A percentile compares a stretch with the other conserved stretches of the same genome.
phyloP scores from a whole-genome alignment of 352 stramenopile species.

The Pythium brassicae region DNA sequence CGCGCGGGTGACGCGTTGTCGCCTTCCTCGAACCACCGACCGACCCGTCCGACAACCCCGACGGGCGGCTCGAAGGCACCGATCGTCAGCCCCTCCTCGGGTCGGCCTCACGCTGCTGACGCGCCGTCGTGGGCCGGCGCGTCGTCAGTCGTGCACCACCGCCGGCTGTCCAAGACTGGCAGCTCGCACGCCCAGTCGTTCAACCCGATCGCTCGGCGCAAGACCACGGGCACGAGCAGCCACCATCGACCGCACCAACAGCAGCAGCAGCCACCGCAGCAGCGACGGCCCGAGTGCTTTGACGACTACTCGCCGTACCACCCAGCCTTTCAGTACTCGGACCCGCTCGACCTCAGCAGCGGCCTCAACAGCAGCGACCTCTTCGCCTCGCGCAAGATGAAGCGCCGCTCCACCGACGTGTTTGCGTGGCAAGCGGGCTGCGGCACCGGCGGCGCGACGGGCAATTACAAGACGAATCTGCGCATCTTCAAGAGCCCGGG shows the following conservation, averaged over 20 bases:
- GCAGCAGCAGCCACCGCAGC: neutral
- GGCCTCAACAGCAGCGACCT: slow-evolving; percentile 30
- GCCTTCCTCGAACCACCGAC: too few relatives aligned
- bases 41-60: neutral
- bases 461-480: slow-evolving; percentile 44
- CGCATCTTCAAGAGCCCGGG: slow-evolving; percentile 80
- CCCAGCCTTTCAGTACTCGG: slow-evolving; percentile 41
- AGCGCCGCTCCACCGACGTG: neutral
- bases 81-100: neutral
- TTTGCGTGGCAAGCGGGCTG: neutral
- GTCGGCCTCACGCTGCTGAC: neutral
- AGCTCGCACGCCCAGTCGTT: neutral
- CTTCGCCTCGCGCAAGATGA: neutral
- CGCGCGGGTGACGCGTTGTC: too few relatives aligned
- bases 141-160: neutral
- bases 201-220: slow-evolving; percentile 9
- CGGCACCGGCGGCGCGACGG: neutral
- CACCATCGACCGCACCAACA: neutral
- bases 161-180: neutral
- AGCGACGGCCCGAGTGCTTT: slow-evolving; percentile 48
- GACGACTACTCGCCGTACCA: slow-evolving; percentile 82
- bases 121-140: neutral
- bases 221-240: neutral
- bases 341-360: slow-evolving; percentile 25
- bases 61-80: neutral